A percentile compares a stretch with the other conserved stretches of the same genome.
Conservation (phyloP, 2,329 filamentous ascomycete genomes). For the Arthrobotrys megalospora region DNA sequence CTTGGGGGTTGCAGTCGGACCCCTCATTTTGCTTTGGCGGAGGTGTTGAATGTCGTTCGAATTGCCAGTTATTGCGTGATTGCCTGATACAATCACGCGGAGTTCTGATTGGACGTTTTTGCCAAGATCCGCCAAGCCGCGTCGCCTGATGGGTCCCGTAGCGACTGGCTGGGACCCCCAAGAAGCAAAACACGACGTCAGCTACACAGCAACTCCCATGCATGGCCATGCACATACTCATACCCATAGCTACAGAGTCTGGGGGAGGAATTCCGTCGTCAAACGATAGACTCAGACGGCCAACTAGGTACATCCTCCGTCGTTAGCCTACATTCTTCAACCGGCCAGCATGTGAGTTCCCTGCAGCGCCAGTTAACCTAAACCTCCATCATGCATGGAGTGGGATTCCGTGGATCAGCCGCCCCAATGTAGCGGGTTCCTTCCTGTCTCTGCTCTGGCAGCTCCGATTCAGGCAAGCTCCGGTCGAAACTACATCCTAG, state of each 20-base stretch:
- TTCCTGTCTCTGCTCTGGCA: neutral
- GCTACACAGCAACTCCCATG: constrained; percentile 8
- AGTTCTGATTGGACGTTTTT: constrained; percentile 39
- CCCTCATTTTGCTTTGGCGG: constrained; percentile 22
- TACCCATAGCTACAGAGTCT: constrained; percentile 1
- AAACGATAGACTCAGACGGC: constrained; percentile 44
- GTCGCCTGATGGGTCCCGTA: constrained; percentile 16
- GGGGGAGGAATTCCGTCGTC: constrained; percentile 20
- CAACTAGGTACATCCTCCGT: no score
- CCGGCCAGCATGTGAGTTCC: constrained; percentile 8
- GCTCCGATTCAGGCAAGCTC: constrained; percentile 4
- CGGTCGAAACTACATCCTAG: neutral
- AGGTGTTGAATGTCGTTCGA: constrained; percentile 51
- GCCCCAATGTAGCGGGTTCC: constrained; percentile 33
- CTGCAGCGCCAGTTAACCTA: constrained; percentile 3
- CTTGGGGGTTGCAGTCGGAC: constrained; percentile 23
- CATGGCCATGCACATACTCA: no score
- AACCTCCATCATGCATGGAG: constrained; percentile 10
- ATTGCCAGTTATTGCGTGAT: constrained; percentile 53
- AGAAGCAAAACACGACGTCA: constrained; percentile 24
- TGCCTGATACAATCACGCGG: constrained; percentile 51
- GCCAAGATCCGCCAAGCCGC: constrained; percentile 18
- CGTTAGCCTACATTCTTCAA: constrained; percentile 18
- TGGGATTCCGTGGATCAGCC: constrained; percentile 36
- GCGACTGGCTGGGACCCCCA: neutral